Conservation (phyloP, 805 yeast species). For the Cyberlindnera japonica region DNA sequence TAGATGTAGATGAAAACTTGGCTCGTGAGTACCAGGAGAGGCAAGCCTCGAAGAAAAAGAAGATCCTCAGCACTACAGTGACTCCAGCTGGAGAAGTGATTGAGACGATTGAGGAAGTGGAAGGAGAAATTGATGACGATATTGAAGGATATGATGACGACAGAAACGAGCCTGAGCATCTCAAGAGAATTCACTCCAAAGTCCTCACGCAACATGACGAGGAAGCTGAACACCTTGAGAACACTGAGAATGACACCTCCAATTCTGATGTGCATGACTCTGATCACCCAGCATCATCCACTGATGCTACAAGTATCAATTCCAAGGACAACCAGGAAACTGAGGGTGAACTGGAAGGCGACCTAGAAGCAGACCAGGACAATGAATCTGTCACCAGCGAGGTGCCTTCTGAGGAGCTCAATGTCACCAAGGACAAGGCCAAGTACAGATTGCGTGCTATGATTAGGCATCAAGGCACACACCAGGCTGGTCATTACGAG, state of each 20-base stretch:
- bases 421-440: constrained; percentile 29
- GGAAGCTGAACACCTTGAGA: constrained; percentile 14
- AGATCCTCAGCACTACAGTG: constrained; percentile 11
- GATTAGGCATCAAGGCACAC: constrained; percentile 85
- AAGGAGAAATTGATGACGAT: constrained; percentile 23
- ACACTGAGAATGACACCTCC: constrained; percentile 10
- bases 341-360: constrained; percentile 8
- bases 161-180: constrained; percentile 23
- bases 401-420: constrained; percentile 23
- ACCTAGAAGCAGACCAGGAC: constrained; percentile 11
- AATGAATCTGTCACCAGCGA: constrained; percentile 22
- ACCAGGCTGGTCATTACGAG: constrained; percentile 86
- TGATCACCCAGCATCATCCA: constrained; percentile 12
- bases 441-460: constrained; percentile 65
- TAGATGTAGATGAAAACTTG: constrained; percentile 43
- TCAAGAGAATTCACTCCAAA: constrained; percentile 25
- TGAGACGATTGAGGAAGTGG: constrained; percentile 8
- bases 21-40: constrained; percentile 29
- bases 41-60: constrained; percentile 18
- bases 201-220: constrained; percentile 25
- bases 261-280: constrained; percentile 7
- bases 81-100: constrained; percentile 15
- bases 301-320: constrained; percentile 16
- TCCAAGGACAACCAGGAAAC: constrained; percentile 13
- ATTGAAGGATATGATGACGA: constrained; percentile 29